These are phyloP conservation scores for Picea glauca DNA, from an alignment of 75 land plant species.

Conservation along the genomic window DNA sequence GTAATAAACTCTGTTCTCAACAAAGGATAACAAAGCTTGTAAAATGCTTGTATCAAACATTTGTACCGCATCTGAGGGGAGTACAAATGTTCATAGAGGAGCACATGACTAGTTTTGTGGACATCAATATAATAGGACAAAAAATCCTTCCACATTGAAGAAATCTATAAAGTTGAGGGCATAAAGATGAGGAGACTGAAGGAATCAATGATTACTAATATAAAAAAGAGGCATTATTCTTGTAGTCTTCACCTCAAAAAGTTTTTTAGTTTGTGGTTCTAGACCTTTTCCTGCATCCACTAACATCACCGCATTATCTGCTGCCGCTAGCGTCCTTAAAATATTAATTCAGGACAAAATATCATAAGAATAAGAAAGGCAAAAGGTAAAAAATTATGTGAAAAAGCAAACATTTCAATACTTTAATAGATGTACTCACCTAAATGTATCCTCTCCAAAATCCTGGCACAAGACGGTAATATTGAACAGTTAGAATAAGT, in stretches of 20 bases:
- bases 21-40: not conserved
- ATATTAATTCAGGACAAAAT: not conserved
- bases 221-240: not conserved
- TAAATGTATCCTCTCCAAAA: conserved; percentile 48
- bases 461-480: conserved; percentile 22
- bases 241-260: conserved; percentile 37
- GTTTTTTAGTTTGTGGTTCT: conserved; percentile 55
- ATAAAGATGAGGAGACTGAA: not conserved
- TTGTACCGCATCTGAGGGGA: not conserved
- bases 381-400: not conserved
- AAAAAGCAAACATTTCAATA: not conserved
- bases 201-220: not conserved
- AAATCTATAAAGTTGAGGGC: not conserved
- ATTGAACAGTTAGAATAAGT: conserved; percentile 1
- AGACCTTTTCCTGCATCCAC: conserved; percentile 58
- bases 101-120: not conserved
- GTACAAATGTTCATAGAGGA: not conserved
- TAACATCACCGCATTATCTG: conserved; percentile 59
- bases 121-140: not conserved
- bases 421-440: conserved; percentile 15
- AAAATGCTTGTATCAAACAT: not conserved
- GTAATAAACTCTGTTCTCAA: not conserved
- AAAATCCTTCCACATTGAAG: not conserved
- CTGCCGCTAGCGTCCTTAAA: conserved; percentile 42
- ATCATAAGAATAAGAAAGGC: not conserved